Conservation (phyloP, 306 rosid genomes). For the Cucurbita moschata region DNA sequence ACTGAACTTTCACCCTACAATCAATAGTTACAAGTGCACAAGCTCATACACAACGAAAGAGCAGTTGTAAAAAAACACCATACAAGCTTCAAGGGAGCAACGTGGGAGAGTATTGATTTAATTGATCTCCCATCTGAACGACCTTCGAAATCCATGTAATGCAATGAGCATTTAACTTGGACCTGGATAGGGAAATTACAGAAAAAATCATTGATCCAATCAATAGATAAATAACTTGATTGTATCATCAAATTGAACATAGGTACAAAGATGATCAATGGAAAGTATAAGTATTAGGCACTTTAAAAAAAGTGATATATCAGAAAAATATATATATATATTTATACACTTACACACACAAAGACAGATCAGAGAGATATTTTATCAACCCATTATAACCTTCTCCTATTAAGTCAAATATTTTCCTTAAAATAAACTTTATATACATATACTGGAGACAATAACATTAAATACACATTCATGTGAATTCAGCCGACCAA, state of each 20-base stretch:
- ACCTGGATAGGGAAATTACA: constrained; percentile 35
- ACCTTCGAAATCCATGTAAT: constrained; percentile 93
- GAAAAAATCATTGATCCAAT: not conserved
- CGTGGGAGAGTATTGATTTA: constrained; percentile 81
- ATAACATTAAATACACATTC: not conserved
- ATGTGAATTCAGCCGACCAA: not conserved
- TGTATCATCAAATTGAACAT: not conserved
- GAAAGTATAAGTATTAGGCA: constrained; percentile 1
- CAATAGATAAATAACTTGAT: not conserved
- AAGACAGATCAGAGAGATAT: too few relatives aligned
- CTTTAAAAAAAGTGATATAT: not conserved
- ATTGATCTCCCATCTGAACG: constrained; percentile 93
- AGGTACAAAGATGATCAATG: not conserved
- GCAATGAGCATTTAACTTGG: constrained; percentile 63
- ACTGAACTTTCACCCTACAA: not conserved
- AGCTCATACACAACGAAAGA: not conserved
- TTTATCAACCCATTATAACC: too few relatives aligned
- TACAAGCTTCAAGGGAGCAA: constrained; percentile 95
- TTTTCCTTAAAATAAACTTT: too few relatives aligned
- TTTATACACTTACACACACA: too few relatives aligned
- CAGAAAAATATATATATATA: not conserved
- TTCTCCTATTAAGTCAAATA: too few relatives aligned
- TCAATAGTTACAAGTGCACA: not conserved
- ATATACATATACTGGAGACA: not conserved
- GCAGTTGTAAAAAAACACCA: constrained; percentile 9